phyloP scores from a whole-genome alignment of 2,329 filamentous ascomycete genomes.

The Fusarium sp. region DNA sequence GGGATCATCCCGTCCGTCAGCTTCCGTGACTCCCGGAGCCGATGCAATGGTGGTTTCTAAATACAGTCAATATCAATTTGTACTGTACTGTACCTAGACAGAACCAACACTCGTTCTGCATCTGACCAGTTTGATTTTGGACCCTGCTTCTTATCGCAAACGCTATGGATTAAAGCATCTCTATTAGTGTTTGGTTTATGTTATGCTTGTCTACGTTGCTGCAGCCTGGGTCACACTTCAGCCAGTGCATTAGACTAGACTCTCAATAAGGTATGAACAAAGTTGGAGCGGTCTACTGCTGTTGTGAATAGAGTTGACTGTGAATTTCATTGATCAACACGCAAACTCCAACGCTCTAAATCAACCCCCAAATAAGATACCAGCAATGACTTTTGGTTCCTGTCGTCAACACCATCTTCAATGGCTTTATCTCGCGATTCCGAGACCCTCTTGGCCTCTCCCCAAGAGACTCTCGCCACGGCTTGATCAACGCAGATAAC shows the following conservation, averaged over 20 bases:
- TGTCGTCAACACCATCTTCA: neutral
- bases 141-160: neutral
- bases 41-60: slow-evolving; percentile 18
- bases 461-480: neutral
- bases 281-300: slow-evolving; percentile 20
- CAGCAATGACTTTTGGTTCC: neutral
- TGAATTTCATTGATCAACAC: slow-evolving; percentile 9
- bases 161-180: neutral
- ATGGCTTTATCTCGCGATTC: neutral
- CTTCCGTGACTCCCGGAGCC: slow-evolving; percentile 32
- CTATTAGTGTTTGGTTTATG: slow-evolving; percentile 3
- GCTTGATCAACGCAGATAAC: slow-evolving; percentile 31
- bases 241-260: slow-evolving; percentile 13
- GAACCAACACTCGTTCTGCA: neutral
- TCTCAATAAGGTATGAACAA: slow-evolving; percentile 22
- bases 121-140: neutral
- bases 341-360: neutral
- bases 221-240: neutral
- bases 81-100: neutral
- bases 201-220: neutral
- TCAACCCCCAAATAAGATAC: neutral
- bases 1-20: slow-evolving; percentile 2
- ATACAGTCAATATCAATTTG: neutral
- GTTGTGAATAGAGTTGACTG: slow-evolving; percentile 20
- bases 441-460: neutral